A percentile compares a stretch with the other conserved stretches of the same genome.
Conservation (phyloP, 192 early-diverging fungal species). For the Coemansia interrupta region DNA sequence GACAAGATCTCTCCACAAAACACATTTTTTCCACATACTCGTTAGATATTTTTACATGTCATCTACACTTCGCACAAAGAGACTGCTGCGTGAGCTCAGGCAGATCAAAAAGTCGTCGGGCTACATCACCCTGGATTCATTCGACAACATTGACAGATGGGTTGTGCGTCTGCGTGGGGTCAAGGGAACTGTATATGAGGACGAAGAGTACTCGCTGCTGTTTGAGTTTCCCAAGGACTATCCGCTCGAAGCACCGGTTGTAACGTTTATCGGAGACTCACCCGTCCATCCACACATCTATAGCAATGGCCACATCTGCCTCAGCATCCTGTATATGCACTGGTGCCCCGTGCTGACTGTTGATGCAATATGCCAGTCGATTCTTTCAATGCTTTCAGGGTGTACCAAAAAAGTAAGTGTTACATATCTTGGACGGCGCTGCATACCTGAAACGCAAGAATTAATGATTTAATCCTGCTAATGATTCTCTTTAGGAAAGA, state of each 20-base stretch:
- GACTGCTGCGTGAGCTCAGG: constrained; percentile 42
- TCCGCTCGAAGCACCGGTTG: constrained; percentile 71
- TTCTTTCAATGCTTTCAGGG: constrained; percentile 89
- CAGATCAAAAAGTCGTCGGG: constrained; percentile 29
- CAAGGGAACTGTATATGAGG: constrained; percentile 62
- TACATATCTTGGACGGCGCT: neutral
- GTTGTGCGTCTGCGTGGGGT: constrained; percentile 60
- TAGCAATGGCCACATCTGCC: constrained; percentile 95
- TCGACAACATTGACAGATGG: constrained; percentile 61
- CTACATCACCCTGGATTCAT: constrained; percentile 21
- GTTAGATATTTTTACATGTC: neutral
- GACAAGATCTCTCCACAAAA: no score
- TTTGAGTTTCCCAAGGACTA: constrained; percentile 73
- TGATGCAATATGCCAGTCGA: constrained; percentile 79
- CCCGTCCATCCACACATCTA: constrained; percentile 80
- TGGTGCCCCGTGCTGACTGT: constrained; percentile 94
- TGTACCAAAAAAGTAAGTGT: constrained; percentile 67
- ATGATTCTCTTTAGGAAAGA: constrained; percentile 18
- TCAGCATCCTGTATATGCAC: constrained; percentile 90
- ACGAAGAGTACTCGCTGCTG: constrained; percentile 54
- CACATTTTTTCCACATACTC: no score
- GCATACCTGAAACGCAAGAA: neutral
- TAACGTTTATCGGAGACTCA: constrained; percentile 58
- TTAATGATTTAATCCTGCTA: neutral
- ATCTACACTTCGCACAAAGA: constrained; percentile 27